A percentile compares a stretch with the other conserved stretches of the same genome.
These are phyloP conservation scores for Xylaria flabelliformis DNA, from an alignment of 495 filamentous ascomycete species.

Conservation along the genomic window DNA sequence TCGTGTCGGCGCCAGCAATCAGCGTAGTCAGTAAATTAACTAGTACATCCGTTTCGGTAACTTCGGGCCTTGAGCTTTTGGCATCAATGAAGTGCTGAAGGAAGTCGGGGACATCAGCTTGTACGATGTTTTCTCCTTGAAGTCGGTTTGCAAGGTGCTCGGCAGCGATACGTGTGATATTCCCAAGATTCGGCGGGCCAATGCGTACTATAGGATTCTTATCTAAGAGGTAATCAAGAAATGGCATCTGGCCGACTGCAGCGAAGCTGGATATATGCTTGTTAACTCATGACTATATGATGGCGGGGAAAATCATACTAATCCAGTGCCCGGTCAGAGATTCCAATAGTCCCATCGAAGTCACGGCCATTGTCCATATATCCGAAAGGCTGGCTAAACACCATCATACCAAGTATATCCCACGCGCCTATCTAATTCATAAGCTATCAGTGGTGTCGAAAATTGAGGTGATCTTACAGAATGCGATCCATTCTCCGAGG, in stretches of 20 bases:
- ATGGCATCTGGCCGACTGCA: constrained; percentile 25
- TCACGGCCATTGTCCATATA: background rate
- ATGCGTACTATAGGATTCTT: constrained; percentile 26
- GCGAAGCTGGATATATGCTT: background rate
- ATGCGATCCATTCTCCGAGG: constrained; percentile 35
- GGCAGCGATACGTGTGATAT: background rate
- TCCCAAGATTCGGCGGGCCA: constrained; percentile 33
- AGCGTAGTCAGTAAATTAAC: background rate
- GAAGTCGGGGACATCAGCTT: constrained; percentile 39
- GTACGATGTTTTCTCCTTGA: background rate
- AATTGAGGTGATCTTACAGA: constrained; percentile 28
- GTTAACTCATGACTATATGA: background rate
- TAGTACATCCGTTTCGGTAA: background rate
- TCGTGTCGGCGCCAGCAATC: background rate
- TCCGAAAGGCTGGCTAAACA: background rate
- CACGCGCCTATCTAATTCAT: background rate
- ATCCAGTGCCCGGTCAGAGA: background rate
- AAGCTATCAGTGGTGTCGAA: background rate
- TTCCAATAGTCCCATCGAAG: background rate
- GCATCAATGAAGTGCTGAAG: constrained; percentile 2
- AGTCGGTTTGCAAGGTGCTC: background rate
- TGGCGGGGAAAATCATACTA: background rate
- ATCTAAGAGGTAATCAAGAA: constrained; percentile 21
- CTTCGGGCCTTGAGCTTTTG: background rate
- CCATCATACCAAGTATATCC: background rate